Conservation (phyloP, 2,329 filamentous ascomycete species). For the Aspergillus udagawae region DNA sequence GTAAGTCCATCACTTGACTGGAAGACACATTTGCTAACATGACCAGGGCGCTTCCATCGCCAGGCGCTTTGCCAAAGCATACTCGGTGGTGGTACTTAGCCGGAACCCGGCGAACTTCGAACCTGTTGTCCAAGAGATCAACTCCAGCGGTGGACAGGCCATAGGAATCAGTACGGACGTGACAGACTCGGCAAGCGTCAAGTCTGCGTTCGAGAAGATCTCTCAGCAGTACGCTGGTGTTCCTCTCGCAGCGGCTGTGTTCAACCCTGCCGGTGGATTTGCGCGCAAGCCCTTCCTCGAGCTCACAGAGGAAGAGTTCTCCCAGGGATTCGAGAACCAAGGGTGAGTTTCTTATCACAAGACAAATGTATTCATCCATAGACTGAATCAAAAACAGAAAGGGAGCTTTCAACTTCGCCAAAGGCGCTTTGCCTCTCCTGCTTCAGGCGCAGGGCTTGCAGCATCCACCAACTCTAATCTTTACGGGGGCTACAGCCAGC, state of each 20-base stretch:
- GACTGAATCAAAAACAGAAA: conserved; percentile 21
- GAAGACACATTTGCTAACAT: conserved; percentile 31
- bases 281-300: conserved; percentile 60
- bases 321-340: conserved; percentile 47
- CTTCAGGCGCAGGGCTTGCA: conserved; percentile 54
- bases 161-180: conserved; percentile 60
- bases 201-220: conserved; percentile 52
- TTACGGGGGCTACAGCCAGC: conserved; percentile 82
- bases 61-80: conserved; percentile 54
- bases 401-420: conserved; percentile 73
- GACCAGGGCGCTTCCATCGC: conserved; percentile 57
- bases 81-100: conserved; percentile 58
- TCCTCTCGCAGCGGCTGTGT: conserved; percentile 52
- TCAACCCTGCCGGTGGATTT: conserved; percentile 58
- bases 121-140: conserved; percentile 56
- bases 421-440: conserved; percentile 66
- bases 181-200: conserved; percentile 49
- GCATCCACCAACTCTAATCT: conserved; percentile 73
- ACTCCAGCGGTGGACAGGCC: conserved; percentile 54
- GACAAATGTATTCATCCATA: not conserved
- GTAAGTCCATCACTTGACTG: conserved; percentile 19
- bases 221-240: conserved; percentile 49
- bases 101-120: conserved; percentile 56
- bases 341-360: conserved; percentile 36
- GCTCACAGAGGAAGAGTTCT: conserved; percentile 56